Conservation (phyloP, 192 early-diverging fungal species). For the Coemansia sp. region DNA sequence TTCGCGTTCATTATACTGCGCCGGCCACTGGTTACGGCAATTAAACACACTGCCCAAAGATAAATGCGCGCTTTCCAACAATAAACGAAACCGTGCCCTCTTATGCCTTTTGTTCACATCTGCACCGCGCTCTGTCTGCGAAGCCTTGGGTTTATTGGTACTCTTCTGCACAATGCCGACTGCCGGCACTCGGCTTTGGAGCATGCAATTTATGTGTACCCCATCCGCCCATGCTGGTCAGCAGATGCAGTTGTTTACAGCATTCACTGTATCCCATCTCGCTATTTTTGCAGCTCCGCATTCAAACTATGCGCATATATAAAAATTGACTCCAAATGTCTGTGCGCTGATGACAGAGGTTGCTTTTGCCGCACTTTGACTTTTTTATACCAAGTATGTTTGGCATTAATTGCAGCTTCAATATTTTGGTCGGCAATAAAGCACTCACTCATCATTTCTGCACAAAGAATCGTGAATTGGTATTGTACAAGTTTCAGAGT, state of each 20-base stretch:
- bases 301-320: slow-evolving; percentile 4
- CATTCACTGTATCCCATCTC: not conserved
- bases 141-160: not conserved
- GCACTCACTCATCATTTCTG: slow-evolving; percentile 84
- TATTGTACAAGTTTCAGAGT: not conserved
- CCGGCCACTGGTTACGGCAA: not conserved
- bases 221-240: not conserved
- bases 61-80: not conserved
- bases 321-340: slow-evolving; percentile 6
- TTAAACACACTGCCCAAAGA: not conserved
- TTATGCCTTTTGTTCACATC: not conserved
- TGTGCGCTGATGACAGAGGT: not conserved
- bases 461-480: not conserved
- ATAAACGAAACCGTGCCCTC: not conserved
- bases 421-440: slow-evolving; percentile 87
- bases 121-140: not conserved
- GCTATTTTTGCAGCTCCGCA: not conserved
- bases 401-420: slow-evolving; percentile 64
- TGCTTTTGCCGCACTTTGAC: slow-evolving; percentile 58
- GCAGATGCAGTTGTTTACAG: not conserved
- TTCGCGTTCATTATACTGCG: slow-evolving; percentile 11
- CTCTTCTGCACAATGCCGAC: not conserved
- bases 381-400: slow-evolving; percentile 67
- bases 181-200: not conserved
- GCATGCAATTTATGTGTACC: slow-evolving; percentile 1